Conservation (phyloP, 768 basidiomycete genomes). For the Phylloporus rhodoxanthus region DNA sequence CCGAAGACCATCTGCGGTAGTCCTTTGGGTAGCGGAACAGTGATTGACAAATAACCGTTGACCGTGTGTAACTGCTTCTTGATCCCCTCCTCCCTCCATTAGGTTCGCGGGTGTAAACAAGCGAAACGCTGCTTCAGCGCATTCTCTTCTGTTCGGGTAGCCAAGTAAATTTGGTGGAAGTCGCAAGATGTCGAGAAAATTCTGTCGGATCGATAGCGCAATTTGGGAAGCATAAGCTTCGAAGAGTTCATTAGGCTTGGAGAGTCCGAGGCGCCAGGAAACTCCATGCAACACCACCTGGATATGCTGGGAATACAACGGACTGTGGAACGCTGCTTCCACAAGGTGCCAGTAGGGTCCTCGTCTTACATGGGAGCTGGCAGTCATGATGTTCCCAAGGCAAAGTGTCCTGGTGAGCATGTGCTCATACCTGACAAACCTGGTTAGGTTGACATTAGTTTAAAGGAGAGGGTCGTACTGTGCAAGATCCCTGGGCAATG, state of each 20-base stretch:
- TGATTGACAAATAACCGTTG: conserved; percentile 50
- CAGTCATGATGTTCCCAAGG: conserved; percentile 73
- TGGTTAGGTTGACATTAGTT: conserved; percentile 9
- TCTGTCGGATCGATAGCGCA: conserved; percentile 56
- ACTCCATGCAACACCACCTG: conserved; percentile 55
- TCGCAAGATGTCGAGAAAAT: conserved; percentile 45
- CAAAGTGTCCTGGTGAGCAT: conserved; percentile 70
- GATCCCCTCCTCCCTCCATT: conserved; percentile 34
- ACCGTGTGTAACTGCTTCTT: conserved; percentile 33
- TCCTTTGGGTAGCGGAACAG: conserved; percentile 54
- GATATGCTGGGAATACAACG: conserved; percentile 29
- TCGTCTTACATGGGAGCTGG: conserved; percentile 68
- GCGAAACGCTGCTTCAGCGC: conserved; percentile 60
- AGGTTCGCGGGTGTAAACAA: conserved; percentile 66
- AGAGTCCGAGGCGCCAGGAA: conserved; percentile 62
- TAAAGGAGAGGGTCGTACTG: conserved; percentile 37
- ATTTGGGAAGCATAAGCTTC: conserved; percentile 74
- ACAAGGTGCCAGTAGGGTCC: conserved; percentile 86
- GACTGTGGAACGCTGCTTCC: conserved; percentile 48
- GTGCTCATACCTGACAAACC: conserved; percentile 53
- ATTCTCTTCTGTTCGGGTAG: conserved; percentile 59
- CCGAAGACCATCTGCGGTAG: conserved; percentile 44
- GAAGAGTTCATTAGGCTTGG: conserved; percentile 58
- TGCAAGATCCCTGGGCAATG: conserved; percentile 40
- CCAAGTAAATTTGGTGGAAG: conserved; percentile 75